Conservation (phyloP, 257 asterid species). For the Solanum peruvianum region DNA sequence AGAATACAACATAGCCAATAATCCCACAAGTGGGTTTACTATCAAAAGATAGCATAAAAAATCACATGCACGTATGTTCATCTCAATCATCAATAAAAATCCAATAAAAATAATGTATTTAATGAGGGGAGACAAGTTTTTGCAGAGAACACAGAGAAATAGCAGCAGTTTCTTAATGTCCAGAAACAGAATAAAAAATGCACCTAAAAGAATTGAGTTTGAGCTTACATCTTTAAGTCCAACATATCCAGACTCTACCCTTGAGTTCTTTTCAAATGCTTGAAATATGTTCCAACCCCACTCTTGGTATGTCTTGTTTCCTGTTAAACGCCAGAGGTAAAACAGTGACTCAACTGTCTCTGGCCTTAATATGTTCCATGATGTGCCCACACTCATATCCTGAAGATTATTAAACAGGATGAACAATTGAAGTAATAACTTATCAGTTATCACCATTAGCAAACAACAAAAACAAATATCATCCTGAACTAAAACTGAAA, state of each 20-base stretch:
- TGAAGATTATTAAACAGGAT: slow-evolving; percentile 13
- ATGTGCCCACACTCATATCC: slow-evolving; percentile 99
- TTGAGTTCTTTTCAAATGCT: slow-evolving; percentile 97
- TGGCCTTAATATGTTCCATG: slow-evolving; percentile 99
- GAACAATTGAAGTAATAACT: background rate
- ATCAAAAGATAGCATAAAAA: background rate
- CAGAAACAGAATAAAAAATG: background rate
- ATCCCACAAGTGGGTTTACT: background rate
- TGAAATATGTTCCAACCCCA: slow-evolving; percentile 99
- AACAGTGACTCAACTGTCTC: slow-evolving; percentile 99
- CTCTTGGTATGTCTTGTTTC: slow-evolving; percentile 94
- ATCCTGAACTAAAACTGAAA: background rate
- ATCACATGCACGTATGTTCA: background rate
- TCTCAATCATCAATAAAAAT: background rate
- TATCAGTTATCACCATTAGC: background rate
- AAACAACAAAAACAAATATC: background rate
- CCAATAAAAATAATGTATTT: background rate
- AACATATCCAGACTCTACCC: slow-evolving; percentile 83
- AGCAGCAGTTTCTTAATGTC: background rate
- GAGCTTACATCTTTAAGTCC: slow-evolving; percentile 91
- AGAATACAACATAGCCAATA: background rate
- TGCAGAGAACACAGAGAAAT: background rate
- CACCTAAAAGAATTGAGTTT: background rate
- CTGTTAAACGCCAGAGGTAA: slow-evolving; percentile 97
- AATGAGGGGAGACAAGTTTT: background rate